These are phyloP conservation scores for Fraxinus quadrangulata DNA, from an alignment of 257 asterid genomes.

Conservation along the genomic window DNA sequence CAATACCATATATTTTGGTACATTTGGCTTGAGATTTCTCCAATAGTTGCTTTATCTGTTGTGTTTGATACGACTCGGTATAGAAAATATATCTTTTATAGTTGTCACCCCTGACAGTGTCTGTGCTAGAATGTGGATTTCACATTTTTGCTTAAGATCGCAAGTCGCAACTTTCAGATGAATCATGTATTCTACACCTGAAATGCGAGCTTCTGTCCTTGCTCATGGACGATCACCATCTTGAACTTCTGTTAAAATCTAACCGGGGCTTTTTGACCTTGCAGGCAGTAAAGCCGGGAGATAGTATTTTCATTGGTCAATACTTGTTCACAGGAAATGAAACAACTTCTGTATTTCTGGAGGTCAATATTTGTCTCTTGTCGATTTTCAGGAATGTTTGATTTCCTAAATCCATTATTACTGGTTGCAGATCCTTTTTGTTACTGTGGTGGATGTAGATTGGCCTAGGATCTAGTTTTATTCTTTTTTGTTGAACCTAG, in stretches of 20 bases:
- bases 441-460: not conserved
- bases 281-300: constrained; percentile 55
- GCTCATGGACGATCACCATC: not conserved
- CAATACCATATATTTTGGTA: constrained; percentile 4
- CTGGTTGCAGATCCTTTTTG: constrained; percentile 16
- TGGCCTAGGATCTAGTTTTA: not conserved
- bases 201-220: not conserved
- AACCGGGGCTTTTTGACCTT: constrained; percentile 3
- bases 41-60: not conserved
- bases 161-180: not conserved
- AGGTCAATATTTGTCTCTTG: constrained; percentile 26
- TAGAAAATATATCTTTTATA: not conserved
- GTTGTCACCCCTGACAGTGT: not conserved
- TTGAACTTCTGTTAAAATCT: not conserved
- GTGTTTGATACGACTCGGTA: not conserved
- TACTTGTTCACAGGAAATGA: constrained; percentile 67
- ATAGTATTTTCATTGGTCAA: constrained; percentile 63
- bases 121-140: not conserved
- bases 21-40: not conserved
- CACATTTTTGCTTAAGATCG: not conserved
- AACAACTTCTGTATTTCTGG: constrained; percentile 67
- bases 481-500: not conserved
- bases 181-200: not conserved
- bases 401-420: constrained; percentile 5
- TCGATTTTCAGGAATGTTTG: not conserved